These are phyloP conservation scores for Phellopilus nigrolimitatus DNA, from an alignment of 1,284 basidiomycete genomes.

Conservation along the genomic window DNA sequence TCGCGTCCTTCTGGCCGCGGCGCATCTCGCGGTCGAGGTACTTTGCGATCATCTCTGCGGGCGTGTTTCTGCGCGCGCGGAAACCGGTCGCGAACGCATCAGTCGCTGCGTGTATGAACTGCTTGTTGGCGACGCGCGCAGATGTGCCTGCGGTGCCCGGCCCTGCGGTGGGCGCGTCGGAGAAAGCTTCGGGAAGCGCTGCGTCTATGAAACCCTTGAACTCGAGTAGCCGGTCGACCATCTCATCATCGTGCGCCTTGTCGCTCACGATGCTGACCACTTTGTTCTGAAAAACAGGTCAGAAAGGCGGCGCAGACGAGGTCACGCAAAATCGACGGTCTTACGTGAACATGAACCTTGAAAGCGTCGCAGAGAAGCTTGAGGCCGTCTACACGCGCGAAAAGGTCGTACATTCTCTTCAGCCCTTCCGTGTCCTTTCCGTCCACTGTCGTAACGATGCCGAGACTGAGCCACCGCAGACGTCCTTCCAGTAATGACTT, in stretches of 20 bases:
- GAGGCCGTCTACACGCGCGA: conserved; percentile 55
- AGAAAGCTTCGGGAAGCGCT: conserved; percentile 11
- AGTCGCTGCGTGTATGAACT: conserved; percentile 36
- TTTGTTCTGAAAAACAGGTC: too few relatives aligned
- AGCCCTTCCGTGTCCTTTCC: conserved; percentile 46
- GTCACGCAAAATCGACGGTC: conserved; percentile 21
- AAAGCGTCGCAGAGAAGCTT: conserved; percentile 59
- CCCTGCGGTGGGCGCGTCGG: conserved; percentile 5
- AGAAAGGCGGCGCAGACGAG: too few relatives aligned
- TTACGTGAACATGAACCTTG: conserved; percentile 53
- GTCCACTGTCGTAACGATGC: conserved; percentile 54
- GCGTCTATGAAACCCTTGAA: conserved; percentile 63
- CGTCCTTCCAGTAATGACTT: conserved; percentile 46
- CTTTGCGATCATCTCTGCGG: conserved; percentile 94
- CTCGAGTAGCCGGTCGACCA: conserved; percentile 73
- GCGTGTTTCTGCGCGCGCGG: conserved; percentile 78
- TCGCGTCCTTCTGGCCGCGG: conserved; percentile 72
- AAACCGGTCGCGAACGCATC: conserved; percentile 83
- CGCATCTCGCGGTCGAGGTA: conserved; percentile 85
- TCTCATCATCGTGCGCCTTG: conserved; percentile 55
- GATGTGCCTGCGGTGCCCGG: background rate
- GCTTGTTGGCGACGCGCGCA: conserved; percentile 8
- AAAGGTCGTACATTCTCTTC: conserved; percentile 57
- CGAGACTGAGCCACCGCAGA: conserved; percentile 51
- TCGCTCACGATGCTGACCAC: conserved; percentile 61